Evolutionary conservation across 352 stramenopile genomes (phyloP), one percentile per base, ranked within the genome.

Genomic region (Nothophytophthora sp.): DNA sequence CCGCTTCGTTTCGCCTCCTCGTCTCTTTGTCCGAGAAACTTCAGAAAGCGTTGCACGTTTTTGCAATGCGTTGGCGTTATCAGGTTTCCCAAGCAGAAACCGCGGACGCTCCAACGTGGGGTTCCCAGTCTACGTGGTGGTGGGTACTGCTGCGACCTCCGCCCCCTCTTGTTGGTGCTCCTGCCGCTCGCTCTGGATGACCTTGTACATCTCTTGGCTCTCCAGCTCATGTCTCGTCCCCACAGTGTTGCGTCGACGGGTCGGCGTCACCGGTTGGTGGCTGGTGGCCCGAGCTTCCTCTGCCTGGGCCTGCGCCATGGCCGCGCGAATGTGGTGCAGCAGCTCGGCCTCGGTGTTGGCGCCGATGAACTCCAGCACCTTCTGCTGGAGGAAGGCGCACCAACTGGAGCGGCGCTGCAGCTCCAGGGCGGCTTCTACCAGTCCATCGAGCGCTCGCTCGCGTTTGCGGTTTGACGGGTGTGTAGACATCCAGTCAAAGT

Each of bases 401-500:
- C 78, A 89, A 34, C 73, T 86, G 29, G 60, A 66, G 15, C 50
- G 49, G 1, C 55, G 39, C 44, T 86, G 78, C 28, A 81, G 47
- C 46, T 60, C 62, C 18, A 85, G 38, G 15, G 78, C 78, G 10
- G 72, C 50, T 10, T 71, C 57, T 13, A 81, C 71, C 8, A 86
- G 58, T 6, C 44, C 47, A 34, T 80, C 60, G 15, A 89, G 60
- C 34, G 40, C 40, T 15, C 50, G 46, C 47, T 89, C 70, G 45
- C 78, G 78, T 43, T 84, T 86, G 35, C 73, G 63, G 63, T 86
- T 70, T 20, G 75, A 81, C 38, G 78, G 78, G 39, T 89, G 78
- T 9, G 78, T 89, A 30, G 78, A 89, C 28, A 73, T 54, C 55
- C 78, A 88, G 38, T 88, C 73, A 25, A 81, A 59, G 23, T 69